Evolutionary conservation across 352 stramenopile species (phyloP), one percentile per base, ranked within the genome.

Genomic region (Globisporangium perplexum): DNA sequence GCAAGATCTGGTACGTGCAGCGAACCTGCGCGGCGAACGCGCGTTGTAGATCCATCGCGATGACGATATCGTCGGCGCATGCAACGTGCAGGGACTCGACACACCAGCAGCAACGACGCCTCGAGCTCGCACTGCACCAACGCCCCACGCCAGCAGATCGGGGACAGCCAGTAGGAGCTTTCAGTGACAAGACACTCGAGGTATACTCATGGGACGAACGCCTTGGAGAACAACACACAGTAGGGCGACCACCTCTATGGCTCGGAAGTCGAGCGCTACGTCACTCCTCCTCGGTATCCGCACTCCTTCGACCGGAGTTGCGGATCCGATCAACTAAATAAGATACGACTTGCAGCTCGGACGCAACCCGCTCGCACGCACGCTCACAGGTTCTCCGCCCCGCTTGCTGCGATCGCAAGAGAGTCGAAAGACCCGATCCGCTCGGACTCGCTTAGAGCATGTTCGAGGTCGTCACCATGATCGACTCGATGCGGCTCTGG

Each of bases 401-500:
- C 28, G 14, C 15, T 52, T 46, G 36, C 53, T 53, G 53, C 47
- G 30, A 11, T 28, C 47, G 47, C 30, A 51, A 51, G 28, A 30
- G 28, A 12, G 46, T 23, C 11, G 46, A 42, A 18, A 30, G 8
- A 10, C 15, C 14, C 23, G 24, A 4, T 12, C 6, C 22, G 38
- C 43, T 33, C 0, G 33, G 26, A 55, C 36, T 66, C 62, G 33
- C 33, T 39, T 18, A 49, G 18, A 47, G 42, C 36, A 41, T 54
- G n/a, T 57, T 41, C 62, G 65, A 62, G 17, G 66, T 55, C 36
- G 24, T 45, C 14, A 57, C 36, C 44, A 78, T 68, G 30, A 89
- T 59, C 24, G 43, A 28, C 18, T 74, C 64, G 53, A 89, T 89
- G 23, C 68, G 71, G 18, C 61, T 74, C 53, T 89, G 77, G 44